Evolutionary conservation across 2,329 filamentous ascomycete species (phyloP).

Genomic region (Colletotrichum lentis): DNA sequence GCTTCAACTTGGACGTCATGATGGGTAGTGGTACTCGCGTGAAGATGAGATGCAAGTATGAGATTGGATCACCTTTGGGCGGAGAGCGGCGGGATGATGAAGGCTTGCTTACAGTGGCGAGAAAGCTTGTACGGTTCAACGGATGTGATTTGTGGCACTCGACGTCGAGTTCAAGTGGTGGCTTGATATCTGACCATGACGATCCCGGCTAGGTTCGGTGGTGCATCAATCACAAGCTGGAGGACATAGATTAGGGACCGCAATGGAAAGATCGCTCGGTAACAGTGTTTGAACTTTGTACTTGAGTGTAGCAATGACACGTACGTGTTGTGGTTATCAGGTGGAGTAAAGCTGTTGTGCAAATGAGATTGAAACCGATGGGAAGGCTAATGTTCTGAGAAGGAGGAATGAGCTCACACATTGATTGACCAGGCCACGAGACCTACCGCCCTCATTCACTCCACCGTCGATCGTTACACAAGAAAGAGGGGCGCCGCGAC

Average conservation of each 20-base stretch:
- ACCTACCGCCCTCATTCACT: conserved; percentile 10
- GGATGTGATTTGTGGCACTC: conserved; percentile 24
- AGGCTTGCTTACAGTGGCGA: background rate
- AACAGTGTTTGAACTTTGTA: background rate
- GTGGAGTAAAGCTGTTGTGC: background rate
- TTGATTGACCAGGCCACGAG: conserved; percentile 1
- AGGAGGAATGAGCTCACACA: conserved; percentile 5
- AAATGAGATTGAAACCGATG: background rate
- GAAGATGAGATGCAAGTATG: background rate
- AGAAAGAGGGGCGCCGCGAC: conserved; percentile 19
- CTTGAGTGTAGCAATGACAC: no score
- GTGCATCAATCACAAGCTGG: conserved; percentile 8
- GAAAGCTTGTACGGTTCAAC: conserved; percentile 6
- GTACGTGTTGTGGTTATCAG: background rate
- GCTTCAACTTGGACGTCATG: conserved; percentile 22
- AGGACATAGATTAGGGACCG: background rate
- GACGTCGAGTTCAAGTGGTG: conserved; percentile 23
- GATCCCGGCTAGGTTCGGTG: conserved; percentile 7
- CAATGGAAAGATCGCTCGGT: background rate
- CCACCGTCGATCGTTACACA: conserved; percentile 19
- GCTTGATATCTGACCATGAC: conserved; percentile 25
- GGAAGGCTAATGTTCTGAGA: conserved; percentile 8
- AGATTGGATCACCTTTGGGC: conserved; percentile 13
- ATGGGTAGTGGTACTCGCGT: background rate
- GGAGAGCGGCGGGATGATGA: background rate